Percentiles rank a stretch among this genome's conserved stretches.
Evolutionary conservation across 352 stramenopile species (phyloP).

Genomic region (Phytophthora podocarpi): DNA sequence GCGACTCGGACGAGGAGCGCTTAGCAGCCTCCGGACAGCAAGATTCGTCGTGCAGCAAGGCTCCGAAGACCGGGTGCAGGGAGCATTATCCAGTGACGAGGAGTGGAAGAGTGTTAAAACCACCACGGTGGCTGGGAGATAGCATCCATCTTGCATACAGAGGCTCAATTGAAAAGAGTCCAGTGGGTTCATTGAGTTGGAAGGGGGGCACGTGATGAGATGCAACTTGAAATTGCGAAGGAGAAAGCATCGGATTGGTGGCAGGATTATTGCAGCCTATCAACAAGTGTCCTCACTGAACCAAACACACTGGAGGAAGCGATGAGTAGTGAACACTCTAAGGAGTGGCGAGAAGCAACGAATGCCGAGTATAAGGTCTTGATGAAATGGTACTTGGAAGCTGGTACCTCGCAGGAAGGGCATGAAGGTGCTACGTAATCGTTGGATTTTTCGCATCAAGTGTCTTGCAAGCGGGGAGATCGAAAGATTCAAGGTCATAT

Average conservation of each 20-base stretch:
- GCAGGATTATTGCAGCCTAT: too few relatives aligned
- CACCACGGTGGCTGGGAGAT: background rate
- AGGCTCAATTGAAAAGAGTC: background rate
- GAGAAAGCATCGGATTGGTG: constrained; percentile 3
- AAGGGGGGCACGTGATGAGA: background rate
- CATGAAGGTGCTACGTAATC: background rate
- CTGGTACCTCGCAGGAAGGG: background rate
- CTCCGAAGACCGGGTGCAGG: background rate
- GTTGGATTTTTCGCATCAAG: background rate
- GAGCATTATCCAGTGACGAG: background rate
- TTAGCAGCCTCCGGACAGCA: background rate
- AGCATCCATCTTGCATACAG: background rate
- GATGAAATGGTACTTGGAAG: background rate
- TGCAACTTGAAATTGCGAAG: constrained; percentile 3
- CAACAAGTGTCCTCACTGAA: too few relatives aligned
- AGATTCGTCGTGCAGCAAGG: background rate
- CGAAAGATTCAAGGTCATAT: constrained; percentile 4
- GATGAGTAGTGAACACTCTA: too few relatives aligned
- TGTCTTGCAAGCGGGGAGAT: background rate
- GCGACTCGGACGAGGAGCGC: background rate
- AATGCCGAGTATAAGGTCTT: too few relatives aligned
- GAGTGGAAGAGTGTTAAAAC: background rate
- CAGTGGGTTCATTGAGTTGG: background rate
- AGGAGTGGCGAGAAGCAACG: too few relatives aligned
- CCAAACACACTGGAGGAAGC: too few relatives aligned